Conservation (phyloP, 345 rosid genomes). For the Triadica sebifera region DNA sequence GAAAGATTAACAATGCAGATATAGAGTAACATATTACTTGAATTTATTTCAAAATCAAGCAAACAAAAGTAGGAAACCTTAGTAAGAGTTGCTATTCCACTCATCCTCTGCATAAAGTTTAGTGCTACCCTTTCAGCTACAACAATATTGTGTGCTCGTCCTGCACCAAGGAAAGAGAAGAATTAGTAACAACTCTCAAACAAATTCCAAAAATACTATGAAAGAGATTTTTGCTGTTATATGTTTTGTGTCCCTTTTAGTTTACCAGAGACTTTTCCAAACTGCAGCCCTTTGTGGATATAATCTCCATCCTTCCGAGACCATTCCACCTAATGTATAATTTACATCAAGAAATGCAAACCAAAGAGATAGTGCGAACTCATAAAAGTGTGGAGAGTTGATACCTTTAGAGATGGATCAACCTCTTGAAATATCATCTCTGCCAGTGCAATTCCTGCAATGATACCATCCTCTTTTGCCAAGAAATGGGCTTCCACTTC, state of each 20-base stretch:
- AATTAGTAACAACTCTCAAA: background rate
- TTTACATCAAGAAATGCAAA: slow-evolving; percentile 15
- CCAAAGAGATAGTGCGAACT: slow-evolving; percentile 15
- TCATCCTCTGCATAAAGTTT: slow-evolving; percentile 98
- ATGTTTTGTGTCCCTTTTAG: background rate
- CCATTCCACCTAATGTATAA: slow-evolving; percentile 71
- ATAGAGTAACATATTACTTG: background rate
- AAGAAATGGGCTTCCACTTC: slow-evolving; percentile 92
- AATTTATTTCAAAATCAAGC: slow-evolving; percentile 1
- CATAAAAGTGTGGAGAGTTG: background rate
- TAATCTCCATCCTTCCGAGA: slow-evolving; percentile 75
- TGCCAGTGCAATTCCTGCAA: slow-evolving; percentile 80
- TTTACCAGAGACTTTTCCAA: slow-evolving; percentile 82
- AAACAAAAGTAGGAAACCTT: slow-evolving; percentile 45
- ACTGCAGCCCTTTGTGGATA: slow-evolving; percentile 79
- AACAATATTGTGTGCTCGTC: slow-evolving; percentile 78
- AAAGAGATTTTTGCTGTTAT: background rate
- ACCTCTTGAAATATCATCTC: slow-evolving; percentile 83
- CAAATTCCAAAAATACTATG: background rate
- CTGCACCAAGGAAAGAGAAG: slow-evolving; percentile 31
- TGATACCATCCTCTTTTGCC: slow-evolving; percentile 86
- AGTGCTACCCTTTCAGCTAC: slow-evolving; percentile 89
- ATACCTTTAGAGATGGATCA: slow-evolving; percentile 83
- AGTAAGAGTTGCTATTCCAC: slow-evolving; percentile 94
- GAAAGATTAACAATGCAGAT: background rate